Conservation (phyloP, 208 protist species). For the Trypanosomatidae sp. region DNA sequence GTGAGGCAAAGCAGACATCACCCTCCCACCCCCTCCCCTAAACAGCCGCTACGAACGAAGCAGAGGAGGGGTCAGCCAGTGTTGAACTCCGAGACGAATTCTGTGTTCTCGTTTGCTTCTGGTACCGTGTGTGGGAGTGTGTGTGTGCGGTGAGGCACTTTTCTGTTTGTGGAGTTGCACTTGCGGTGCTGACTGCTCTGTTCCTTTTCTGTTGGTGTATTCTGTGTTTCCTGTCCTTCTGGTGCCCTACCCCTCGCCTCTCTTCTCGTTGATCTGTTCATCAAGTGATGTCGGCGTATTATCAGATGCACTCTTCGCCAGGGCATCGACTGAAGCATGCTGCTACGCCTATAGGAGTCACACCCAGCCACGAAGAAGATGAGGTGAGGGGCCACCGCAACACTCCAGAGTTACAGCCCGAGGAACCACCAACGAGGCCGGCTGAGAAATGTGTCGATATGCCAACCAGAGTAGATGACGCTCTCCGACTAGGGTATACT, state of each 20-base stretch:
- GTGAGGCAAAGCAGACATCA: background rate
- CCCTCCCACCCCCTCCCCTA: too few species aligned
- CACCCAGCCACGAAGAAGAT: background rate
- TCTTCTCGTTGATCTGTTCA: background rate
- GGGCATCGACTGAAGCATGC: background rate
- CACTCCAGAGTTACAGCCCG: background rate
- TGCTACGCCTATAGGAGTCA: background rate
- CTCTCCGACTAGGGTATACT: background rate
- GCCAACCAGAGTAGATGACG: background rate
- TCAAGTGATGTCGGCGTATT: background rate
- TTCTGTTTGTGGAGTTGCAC: background rate
- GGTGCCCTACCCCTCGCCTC: background rate
- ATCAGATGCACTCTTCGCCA: background rate
- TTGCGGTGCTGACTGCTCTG: background rate
- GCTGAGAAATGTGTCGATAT: background rate
- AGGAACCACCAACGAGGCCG: background rate
- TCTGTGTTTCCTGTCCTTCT: background rate
- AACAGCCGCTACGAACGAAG: background rate
- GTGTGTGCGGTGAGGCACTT: background rate
- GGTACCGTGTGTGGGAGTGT: background rate
- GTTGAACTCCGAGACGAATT: background rate
- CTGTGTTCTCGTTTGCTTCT: background rate
- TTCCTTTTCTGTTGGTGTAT: background rate
- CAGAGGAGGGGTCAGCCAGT: background rate
- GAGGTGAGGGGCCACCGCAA: background rate